Evolutionary conservation across 1,284 basidiomycete genomes (phyloP).

Genomic region (Cronartium quercuum): DNA sequence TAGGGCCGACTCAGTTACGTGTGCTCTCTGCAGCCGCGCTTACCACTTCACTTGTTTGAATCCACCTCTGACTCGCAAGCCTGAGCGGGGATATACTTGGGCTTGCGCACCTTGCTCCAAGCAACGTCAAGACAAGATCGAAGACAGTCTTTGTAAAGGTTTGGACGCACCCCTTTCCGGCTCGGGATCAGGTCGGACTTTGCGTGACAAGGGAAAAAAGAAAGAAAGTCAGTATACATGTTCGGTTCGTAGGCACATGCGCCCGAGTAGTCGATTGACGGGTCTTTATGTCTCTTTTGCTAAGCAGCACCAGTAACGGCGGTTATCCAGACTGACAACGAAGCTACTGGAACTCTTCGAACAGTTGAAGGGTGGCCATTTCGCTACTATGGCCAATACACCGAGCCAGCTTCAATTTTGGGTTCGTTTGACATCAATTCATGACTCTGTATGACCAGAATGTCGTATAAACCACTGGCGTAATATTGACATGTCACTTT

Average conservation of each 20-base stretch:
- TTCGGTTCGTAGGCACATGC: too few species aligned
- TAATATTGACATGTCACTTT: too few species aligned
- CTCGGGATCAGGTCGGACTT: slow-evolving; percentile 9
- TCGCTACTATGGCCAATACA: slow-evolving; percentile 34
- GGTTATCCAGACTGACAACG: slow-evolving; percentile 27
- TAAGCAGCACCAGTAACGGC: slow-evolving; percentile 13
- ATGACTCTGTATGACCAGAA: too few species aligned
- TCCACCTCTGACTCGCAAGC: slow-evolving; percentile 38
- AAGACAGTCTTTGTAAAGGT: slow-evolving; percentile 4
- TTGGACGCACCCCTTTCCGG: neutral
- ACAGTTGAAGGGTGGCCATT: slow-evolving; percentile 39
- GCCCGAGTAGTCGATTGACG: neutral
- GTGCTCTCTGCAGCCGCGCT: slow-evolving; percentile 29
- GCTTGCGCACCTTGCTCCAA: slow-evolving; percentile 39
- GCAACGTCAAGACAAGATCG: slow-evolving; percentile 36
- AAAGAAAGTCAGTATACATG: slow-evolving; percentile 20
- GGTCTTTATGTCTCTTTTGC: neutral
- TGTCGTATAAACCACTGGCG: neutral
- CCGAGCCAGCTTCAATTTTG: slow-evolving; percentile 32
- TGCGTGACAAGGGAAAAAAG: slow-evolving; percentile 38
- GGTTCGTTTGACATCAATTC: neutral
- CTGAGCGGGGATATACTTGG: slow-evolving; percentile 36
- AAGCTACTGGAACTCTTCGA: slow-evolving; percentile 17
- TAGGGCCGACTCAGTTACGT: slow-evolving; percentile 36
- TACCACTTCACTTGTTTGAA: slow-evolving; percentile 39